Evolutionary conservation across 208 protist genomes (phyloP).

Genomic region (Trypanosoma grayi): DNA sequence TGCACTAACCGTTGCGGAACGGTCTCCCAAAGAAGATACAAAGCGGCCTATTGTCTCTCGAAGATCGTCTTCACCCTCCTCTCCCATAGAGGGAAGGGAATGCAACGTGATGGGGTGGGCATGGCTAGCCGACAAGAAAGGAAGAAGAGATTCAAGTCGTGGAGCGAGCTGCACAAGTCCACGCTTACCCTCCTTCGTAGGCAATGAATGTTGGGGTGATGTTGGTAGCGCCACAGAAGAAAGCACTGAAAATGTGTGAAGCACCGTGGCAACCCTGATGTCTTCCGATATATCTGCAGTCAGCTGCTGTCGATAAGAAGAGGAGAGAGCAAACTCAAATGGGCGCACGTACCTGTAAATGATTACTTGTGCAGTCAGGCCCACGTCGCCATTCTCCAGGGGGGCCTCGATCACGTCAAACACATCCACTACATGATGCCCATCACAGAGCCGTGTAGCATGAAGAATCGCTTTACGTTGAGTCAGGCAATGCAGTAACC

Average conservation of each 20-base stretch:
- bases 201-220: conserved; percentile 4
- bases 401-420: conserved; percentile 52
- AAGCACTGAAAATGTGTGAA: conserved; percentile 67
- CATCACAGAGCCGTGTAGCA: conserved; percentile 24
- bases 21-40: conserved; percentile 46
- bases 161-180: conserved; percentile 32
- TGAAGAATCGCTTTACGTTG: conserved; percentile 41
- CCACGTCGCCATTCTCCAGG: neutral
- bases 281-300: conserved; percentile 39
- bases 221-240: conserved; percentile 20
- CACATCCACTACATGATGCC: conserved; percentile 24
- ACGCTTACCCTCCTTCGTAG: conserved; percentile 15
- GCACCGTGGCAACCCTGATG: conserved; percentile 56
- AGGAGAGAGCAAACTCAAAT: conserved; percentile 14
- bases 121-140: conserved; percentile 38
- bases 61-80: conserved; percentile 36
- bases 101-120: conserved; percentile 43
- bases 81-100: conserved; percentile 44
- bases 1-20: conserved; percentile 33
- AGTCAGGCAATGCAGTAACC: conserved; percentile 43
- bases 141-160: conserved; percentile 53
- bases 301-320: neutral
- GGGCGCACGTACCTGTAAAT: conserved; percentile 16
- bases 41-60: conserved; percentile 40
- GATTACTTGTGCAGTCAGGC: conserved; percentile 1